Conservation (phyloP, 768 basidiomycete species). For the Leccinum ochraceum region DNA sequence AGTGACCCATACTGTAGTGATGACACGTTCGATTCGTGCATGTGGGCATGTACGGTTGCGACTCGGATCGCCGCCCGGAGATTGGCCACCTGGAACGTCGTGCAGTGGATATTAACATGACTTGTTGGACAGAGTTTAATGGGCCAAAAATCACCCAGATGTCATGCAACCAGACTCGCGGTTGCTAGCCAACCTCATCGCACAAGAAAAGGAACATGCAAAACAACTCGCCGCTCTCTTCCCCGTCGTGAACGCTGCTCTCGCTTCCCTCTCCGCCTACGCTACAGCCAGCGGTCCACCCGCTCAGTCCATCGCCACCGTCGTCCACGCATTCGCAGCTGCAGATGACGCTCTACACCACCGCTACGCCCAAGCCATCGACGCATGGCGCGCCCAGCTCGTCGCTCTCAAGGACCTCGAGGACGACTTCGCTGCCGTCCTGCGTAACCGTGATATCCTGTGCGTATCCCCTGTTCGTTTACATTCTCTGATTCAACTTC, state of each 20-base stretch:
- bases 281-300: constrained; percentile 57
- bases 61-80: too few relatives aligned
- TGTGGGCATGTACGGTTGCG: too few relatives aligned
- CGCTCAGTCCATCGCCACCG: constrained; percentile 32
- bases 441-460: constrained; percentile 78
- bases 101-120: constrained; percentile 15
- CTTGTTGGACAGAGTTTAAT: too few relatives aligned
- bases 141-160: too few relatives aligned
- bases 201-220: constrained; percentile 70
- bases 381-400: constrained; percentile 66
- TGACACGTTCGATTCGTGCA: too few relatives aligned
- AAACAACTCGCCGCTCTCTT: constrained; percentile 60
- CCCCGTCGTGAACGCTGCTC: constrained; percentile 57
- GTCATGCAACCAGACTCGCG: constrained; percentile 56
- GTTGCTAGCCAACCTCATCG: constrained; percentile 65
- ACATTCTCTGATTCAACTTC: too few relatives aligned
- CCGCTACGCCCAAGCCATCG: constrained; percentile 58
- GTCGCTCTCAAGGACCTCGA: constrained; percentile 63
- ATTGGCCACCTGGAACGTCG: too few relatives aligned
- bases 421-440: constrained; percentile 68
- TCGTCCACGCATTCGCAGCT: constrained; percentile 57
- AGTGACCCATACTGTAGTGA: too few relatives aligned
- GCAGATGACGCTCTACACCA: constrained; percentile 67
- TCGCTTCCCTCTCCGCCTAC: constrained; percentile 66
- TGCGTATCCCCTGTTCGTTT: constrained; percentile 37